These are phyloP conservation scores for Dothiorella sarmentorum DNA, from an alignment of 2,329 filamentous ascomycete species.

Conservation along the genomic window DNA sequence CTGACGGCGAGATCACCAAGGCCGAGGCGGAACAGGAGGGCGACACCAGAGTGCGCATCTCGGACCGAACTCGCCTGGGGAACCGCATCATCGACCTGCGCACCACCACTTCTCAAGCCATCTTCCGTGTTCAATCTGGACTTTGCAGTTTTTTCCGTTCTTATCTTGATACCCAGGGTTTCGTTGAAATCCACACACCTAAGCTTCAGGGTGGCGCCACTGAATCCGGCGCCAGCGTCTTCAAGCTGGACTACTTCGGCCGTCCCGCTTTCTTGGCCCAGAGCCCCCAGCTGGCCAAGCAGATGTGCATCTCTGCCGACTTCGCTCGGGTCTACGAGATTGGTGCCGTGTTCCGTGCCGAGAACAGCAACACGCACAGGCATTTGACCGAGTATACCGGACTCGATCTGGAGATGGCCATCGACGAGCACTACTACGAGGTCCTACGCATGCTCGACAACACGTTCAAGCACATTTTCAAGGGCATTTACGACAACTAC, in stretches of 20 bases:
- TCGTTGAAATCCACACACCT: conserved; percentile 91
- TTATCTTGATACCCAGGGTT: conserved; percentile 69
- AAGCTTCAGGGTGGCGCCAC: conserved; percentile 88
- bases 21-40: conserved; percentile 54
- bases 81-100: conserved; percentile 82
- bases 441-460: conserved; percentile 74
- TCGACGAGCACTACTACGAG: conserved; percentile 86
- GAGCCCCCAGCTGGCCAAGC: conserved; percentile 87
- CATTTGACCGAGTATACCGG: conserved; percentile 95
- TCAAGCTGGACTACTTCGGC: conserved; percentile 88
- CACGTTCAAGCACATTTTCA: conserved; percentile 76
- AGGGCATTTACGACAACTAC: conserved; percentile 65
- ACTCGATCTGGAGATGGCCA: conserved; percentile 87
- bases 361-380: conserved; percentile 93
- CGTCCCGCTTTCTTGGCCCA: conserved; percentile 84
- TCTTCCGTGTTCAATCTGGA: conserved; percentile 82
- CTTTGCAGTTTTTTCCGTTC: conserved; percentile 77
- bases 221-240: conserved; percentile 87
- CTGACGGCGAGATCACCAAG: conserved; percentile 63
- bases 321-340: conserved; percentile 88
- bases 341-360: conserved; percentile 85
- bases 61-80: conserved; percentile 68
- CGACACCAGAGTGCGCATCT: conserved; percentile 58
- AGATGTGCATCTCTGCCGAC: conserved; percentile 87
- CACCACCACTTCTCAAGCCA: conserved; percentile 79